These are phyloP conservation scores for Plantago ovata DNA, from an alignment of 257 asterid species.

Conservation along the genomic window DNA sequence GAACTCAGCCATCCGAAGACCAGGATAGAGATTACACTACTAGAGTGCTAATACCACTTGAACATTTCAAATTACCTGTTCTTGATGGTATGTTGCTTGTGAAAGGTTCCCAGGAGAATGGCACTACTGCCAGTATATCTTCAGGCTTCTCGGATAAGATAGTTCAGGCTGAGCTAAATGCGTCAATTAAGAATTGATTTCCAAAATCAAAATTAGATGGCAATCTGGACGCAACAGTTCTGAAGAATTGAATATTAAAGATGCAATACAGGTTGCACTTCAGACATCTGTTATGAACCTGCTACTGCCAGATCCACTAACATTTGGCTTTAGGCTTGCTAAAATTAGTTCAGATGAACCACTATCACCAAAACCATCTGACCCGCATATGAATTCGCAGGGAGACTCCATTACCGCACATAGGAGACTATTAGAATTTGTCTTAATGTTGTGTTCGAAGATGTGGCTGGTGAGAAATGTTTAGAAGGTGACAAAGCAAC, in stretches of 20 bases:
- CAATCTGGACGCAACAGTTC: slow-evolving; percentile 98
- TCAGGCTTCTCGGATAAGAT: slow-evolving; percentile 79
- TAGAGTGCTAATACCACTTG: slow-evolving; percentile 88
- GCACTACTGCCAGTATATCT: slow-evolving; percentile 28
- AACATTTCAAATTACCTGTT: slow-evolving; percentile 90
- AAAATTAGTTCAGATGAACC: slow-evolving; percentile 25
- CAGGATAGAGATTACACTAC: slow-evolving; percentile 94
- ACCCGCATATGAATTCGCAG: slow-evolving; percentile 20
- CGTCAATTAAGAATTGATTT: slow-evolving; percentile 76
- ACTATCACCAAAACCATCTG: slow-evolving; percentile 33
- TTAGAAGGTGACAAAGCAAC: slow-evolving; percentile 83
- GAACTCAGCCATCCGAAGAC: slow-evolving; percentile 78
- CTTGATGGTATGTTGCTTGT: slow-evolving; percentile 81
- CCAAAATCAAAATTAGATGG: slow-evolving; percentile 92
- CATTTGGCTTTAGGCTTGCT: slow-evolving; percentile 89
- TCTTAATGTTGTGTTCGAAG: slow-evolving; percentile 81
- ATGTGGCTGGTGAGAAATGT: slow-evolving; percentile 98
- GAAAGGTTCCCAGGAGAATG: slow-evolving; percentile 43
- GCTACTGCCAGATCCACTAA: slow-evolving; percentile 90
- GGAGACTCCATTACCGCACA: slow-evolving; percentile 60
- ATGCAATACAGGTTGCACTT: slow-evolving; percentile 85
- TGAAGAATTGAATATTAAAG: slow-evolving; percentile 89
- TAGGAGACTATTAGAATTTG: slow-evolving; percentile 59
- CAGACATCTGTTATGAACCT: slow-evolving; percentile 97
- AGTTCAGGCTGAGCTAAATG: slow-evolving; percentile 75